These are phyloP conservation scores for Dissophora globulifera DNA, from an alignment of 192 early-diverging fungal genomes.

Conservation along the genomic window DNA sequence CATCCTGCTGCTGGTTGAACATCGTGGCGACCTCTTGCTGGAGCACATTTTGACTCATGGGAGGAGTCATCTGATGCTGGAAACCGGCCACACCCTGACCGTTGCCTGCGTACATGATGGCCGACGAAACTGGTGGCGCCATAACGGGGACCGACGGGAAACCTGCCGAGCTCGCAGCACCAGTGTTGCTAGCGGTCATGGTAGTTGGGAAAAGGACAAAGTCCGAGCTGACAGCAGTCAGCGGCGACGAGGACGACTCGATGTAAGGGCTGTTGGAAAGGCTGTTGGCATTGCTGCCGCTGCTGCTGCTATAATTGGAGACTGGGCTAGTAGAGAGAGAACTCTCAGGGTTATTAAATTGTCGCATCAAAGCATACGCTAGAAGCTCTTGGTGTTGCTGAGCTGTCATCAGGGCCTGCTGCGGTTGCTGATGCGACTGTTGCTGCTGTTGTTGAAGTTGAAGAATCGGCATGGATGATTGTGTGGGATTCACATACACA, in stretches of 20 bases:
- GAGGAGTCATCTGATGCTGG: constrained; percentile 34
- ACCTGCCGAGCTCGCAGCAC: background rate
- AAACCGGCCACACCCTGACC: constrained; percentile 5
- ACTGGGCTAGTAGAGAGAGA: constrained; percentile 45
- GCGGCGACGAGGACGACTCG: constrained; percentile 40
- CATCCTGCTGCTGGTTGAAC: too few relatives aligned
- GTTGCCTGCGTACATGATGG: background rate
- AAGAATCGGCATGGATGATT: background rate
- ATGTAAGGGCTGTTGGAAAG: constrained; percentile 30
- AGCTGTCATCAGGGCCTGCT: background rate
- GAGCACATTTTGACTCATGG: constrained; percentile 44
- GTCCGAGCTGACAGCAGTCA: constrained; percentile 26
- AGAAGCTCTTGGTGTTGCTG: constrained; percentile 25
- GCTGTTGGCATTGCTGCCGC: too few relatives aligned
- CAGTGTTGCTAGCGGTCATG: background rate
- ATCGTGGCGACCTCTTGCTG: constrained; percentile 20
- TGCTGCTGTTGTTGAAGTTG: constrained; percentile 16
- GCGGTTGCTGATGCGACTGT: background rate
- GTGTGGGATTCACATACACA: constrained; percentile 36
- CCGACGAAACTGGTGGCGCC: constrained; percentile 23
- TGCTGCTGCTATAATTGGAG: constrained; percentile 36
- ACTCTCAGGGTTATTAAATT: constrained; percentile 50
- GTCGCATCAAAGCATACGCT: constrained; percentile 41
- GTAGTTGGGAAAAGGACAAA: constrained; percentile 44
- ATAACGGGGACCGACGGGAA: constrained; percentile 24